Conservation (phyloP, 2,329 filamentous ascomycete species). For the Pyrenochaeta sp. region DNA sequence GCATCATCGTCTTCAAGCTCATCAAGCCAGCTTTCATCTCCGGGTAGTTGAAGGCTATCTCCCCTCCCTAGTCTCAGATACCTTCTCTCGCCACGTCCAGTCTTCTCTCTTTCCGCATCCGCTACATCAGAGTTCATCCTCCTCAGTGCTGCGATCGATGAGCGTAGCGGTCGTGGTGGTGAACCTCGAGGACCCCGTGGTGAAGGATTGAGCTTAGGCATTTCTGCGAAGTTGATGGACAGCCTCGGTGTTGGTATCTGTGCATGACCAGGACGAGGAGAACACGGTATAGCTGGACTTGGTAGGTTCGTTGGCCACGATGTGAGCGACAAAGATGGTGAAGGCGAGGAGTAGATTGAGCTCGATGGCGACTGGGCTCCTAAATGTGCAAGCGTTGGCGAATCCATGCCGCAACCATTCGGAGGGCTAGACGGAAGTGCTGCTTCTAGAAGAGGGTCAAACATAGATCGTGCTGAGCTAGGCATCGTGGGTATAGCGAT, state of each 20-base stretch:
- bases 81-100: constrained; percentile 42
- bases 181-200: constrained; percentile 42
- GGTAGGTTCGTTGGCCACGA: constrained; percentile 16
- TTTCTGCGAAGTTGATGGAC: constrained; percentile 29
- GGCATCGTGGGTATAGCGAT: constrained; percentile 22
- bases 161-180: constrained; percentile 49
- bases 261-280: constrained; percentile 32
- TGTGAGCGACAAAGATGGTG: constrained; percentile 17
- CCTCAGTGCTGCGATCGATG: constrained; percentile 50
- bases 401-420: constrained; percentile 7
- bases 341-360: constrained; percentile 27
- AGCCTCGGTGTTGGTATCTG: constrained; percentile 23
- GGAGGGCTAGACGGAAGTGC: constrained; percentile 28
- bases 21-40: constrained; percentile 41
- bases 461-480: constrained; percentile 12
- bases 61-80: constrained; percentile 54
- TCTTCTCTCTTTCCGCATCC: constrained; percentile 23
- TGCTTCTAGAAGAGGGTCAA: constrained; percentile 34
- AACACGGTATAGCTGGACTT: constrained; percentile 25
- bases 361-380: constrained; percentile 20
- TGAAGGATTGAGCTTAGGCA: constrained; percentile 31
- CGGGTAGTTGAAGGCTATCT: constrained; percentile 38
- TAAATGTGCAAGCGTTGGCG: constrained; percentile 16
- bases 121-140: constrained; percentile 55
- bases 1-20: constrained; percentile 28